Evolutionary conservation across 2,329 filamentous ascomycete genomes (phyloP), one percentile per base, ranked within the genome.

Genomic region (Arthroderma sp.): DNA sequence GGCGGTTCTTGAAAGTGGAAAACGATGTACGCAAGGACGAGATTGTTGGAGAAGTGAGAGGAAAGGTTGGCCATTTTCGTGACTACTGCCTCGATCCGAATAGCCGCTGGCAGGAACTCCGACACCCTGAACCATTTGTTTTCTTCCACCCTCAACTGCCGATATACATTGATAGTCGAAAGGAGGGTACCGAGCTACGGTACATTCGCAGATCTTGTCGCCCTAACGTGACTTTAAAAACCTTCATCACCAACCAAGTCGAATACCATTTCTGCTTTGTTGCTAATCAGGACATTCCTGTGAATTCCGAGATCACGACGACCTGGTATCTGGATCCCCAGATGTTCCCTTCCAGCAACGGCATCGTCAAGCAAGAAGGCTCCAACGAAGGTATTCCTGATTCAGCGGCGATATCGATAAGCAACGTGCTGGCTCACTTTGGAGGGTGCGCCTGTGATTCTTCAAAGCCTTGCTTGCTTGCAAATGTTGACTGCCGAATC

Each of bases 231-330:
- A 74, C 77, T 30, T 71, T 96, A 55, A 88, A 91, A 59, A 93
- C 88, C 0, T 84, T 87, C 52, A 76, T 95, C 40, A 85, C 85
- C 1, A 80, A 79, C 39, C 74, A 75, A 3, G 80, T 79, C 1
- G 82, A 89, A 52, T 94, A 89, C 58, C 86, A 91, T 58, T 94
- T 96, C 62, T 95, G 89, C 76, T 81, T 95, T 51, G 78, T 94
- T 48, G 87, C 86, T 54, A 85, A 85, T 54, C 76, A 83, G 43
- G 73, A 81, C 33, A 87, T 96, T 45, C 64, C 73, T 10, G 69
- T 78, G n/a, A 61, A 66, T 44, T 58, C 66, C 1, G 69, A 72
- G 51, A 61, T 72, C 28, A 71, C 69, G 3, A 65, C 67, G 3
- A 68, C 64, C 49, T 72, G 69, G 69, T 70, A 69, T 50, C 55